Evolutionary conservation across 495 filamentous ascomycete genomes (phyloP).

Genomic region (Penicillium bovifimosum): DNA sequence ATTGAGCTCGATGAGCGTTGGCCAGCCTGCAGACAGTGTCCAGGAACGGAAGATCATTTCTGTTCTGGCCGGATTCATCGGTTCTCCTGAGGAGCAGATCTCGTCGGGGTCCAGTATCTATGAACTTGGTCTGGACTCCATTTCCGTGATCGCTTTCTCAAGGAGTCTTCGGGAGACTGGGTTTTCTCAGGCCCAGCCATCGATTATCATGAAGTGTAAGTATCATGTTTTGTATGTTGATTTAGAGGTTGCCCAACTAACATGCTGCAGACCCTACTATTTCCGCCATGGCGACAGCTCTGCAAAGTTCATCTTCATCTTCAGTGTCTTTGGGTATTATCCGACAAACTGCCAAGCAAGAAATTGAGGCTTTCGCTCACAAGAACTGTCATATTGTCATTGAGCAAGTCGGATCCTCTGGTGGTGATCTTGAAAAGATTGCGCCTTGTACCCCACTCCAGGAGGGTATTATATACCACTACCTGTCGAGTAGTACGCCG

Average conservation of each 20-base stretch:
- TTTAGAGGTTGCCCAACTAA: constrained; percentile 5
- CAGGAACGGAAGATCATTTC: constrained; percentile 37
- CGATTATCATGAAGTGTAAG: constrained; percentile 59
- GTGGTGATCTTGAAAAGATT: constrained; percentile 57
- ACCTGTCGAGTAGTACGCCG: constrained; percentile 45
- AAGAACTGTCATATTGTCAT: constrained; percentile 45
- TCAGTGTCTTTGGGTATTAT: constrained; percentile 21
- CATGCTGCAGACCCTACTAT: constrained; percentile 45
- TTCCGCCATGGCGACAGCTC: constrained; percentile 39
- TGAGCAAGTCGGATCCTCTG: constrained; percentile 36
- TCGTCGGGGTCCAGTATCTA: constrained; percentile 60
- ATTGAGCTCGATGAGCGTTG: constrained; percentile 33
- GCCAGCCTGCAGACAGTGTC: constrained; percentile 36
- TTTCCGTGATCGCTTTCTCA: constrained; percentile 65
- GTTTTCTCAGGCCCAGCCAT: constrained; percentile 52
- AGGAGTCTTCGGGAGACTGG: constrained; percentile 47
- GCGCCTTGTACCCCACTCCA: constrained; percentile 75
- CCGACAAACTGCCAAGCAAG: constrained; percentile 45
- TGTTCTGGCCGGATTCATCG: constrained; percentile 47
- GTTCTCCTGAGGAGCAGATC: constrained; percentile 39
- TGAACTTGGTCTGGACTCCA: constrained; percentile 77
- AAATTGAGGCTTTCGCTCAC: constrained; percentile 52
- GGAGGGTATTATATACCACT: constrained; percentile 70
- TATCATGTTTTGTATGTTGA: not conserved
- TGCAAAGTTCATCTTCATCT: constrained; percentile 19